Percentiles rank a stretch among this genome's conserved stretches.
Evolutionary conservation across 257 asterid species (phyloP).

Genomic region (Lithospermum erythrorhizon): DNA sequence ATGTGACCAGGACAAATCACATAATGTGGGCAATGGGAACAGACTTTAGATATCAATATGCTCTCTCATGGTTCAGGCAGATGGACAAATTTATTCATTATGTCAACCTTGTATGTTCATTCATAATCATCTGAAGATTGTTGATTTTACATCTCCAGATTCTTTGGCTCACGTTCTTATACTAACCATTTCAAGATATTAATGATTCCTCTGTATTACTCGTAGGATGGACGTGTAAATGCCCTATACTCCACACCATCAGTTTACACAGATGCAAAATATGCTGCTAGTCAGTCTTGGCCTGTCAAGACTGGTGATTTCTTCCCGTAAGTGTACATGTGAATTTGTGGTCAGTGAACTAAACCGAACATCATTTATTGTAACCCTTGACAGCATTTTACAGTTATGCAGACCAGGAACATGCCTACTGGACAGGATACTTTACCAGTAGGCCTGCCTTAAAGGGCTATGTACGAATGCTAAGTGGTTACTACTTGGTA

Average conservation of each 20-base stretch:
- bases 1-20: conserved; percentile 39
- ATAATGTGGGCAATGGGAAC: conserved; percentile 50
- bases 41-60: conserved; percentile 40
- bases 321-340: conserved; percentile 37
- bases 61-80: conserved; percentile 39
- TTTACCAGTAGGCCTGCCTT: conserved; percentile 41
- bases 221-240: conserved; percentile 45
- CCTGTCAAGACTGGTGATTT: conserved; percentile 37
- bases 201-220: background rate
- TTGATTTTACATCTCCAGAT: background rate
- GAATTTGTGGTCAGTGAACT: conserved; percentile 1
- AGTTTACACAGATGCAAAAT: conserved; percentile 39
- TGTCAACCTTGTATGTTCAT: conserved; percentile 25
- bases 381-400: conserved; percentile 1
- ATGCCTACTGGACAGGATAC: conserved; percentile 48
- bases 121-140: background rate
- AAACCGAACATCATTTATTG: conserved; percentile 1
- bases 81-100: conserved; percentile 52
- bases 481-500: conserved; percentile 44
- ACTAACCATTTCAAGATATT: background rate
- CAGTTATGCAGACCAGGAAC: conserved; percentile 37
- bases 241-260: conserved; percentile 42
- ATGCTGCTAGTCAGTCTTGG: conserved; percentile 28
- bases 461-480: conserved; percentile 29
- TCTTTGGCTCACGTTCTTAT: background rate